A percentile compares a stretch with the other conserved stretches of the same genome.
phyloP scores from a whole-genome alignment of 352 stramenopile genomes.

The Aphanomyces cochlioides region DNA sequence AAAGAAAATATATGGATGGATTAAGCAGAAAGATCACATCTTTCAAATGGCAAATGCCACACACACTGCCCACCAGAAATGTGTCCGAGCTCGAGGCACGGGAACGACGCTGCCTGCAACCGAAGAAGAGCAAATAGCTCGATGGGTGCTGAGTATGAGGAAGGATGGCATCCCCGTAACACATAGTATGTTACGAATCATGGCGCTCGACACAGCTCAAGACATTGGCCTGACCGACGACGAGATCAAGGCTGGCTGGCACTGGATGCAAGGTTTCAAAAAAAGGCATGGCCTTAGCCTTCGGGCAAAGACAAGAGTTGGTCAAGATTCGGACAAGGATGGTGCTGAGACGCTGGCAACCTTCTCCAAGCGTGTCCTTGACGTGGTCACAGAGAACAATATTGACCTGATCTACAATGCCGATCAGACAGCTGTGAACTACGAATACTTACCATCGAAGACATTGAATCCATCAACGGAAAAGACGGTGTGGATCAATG shows the following conservation, averaged over 20 bases:
- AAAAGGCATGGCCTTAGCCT: conserved; percentile 27
- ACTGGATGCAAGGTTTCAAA: conserved; percentile 31
- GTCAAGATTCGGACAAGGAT: background rate
- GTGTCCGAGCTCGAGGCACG: background rate
- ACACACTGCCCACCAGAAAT: background rate
- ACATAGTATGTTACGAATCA: conserved; percentile 29
- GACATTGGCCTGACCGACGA: conserved; percentile 9
- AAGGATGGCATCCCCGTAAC: conserved; percentile 35
- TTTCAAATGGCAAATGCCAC: background rate
- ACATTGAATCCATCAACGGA: conserved; percentile 20
- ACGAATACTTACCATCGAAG: conserved; percentile 39
- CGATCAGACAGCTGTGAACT: conserved; percentile 28
- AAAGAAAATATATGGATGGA: conserved; percentile 16
- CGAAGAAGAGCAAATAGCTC: conserved; percentile 31
- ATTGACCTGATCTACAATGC: no score
- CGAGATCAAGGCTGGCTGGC: background rate
- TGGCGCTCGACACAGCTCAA: conserved; percentile 30
- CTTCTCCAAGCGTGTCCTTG: conserved; percentile 3
- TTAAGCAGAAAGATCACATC: conserved; percentile 8
- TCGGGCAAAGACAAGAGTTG: background rate
- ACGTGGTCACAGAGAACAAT: no score
- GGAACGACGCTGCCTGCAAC: conserved; percentile 30
- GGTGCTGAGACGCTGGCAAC: background rate
- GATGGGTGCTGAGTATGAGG: conserved; percentile 31
- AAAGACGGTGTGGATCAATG: conserved; percentile 37